Base-by-base conservation (phyloP, 495 filamentous ascomycete genomes). In the Aspergillus funiculosus region DNA sequence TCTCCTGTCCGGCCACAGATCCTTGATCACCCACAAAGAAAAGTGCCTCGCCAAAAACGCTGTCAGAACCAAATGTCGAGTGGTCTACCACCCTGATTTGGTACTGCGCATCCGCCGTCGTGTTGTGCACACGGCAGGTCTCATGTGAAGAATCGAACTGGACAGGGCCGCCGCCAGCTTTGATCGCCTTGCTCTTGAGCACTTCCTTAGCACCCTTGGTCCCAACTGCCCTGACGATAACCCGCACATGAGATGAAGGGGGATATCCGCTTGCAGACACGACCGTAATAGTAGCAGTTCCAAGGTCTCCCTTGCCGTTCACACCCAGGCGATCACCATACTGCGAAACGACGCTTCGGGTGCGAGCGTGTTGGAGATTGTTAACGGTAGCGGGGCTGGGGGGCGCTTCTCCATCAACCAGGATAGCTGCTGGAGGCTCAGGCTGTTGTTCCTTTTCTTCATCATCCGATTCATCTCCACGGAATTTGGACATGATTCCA, bases 1-100 rank as follows among this genome's bases (percentile, higher is more conserved):
- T 94, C 52, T 95, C 88, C 28, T 77, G 73, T 14, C 81, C 81
- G 2, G 71, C 67, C 17, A 62, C 55, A 1, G 71, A 68, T 11
- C 82, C 81, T 44, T 83, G 82, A 56, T 98, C 90, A 43, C 86
- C 86, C 10, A 98, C 82, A 57, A 94, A 90, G 71, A 95, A 94
- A n/a, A 83, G 51, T 0, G 73, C 76, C 53, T 97, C 89, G 31
- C 92, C 92, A 7, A 97, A 72, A 21, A 80, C 73, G 32, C 84
- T 79, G 55, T 95, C 90, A 28, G 76, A 82, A 28, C 86, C 80
- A 55, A 96, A 88, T 3, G 83, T 85, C 50, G 84, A 77, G 59
- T 95, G 86, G 56, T 86, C 81, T 48, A 87, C 85, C 38, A 89
- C 92, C 43, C 82, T 75, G 37, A 99, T 58, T 61, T 86, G 82